Percentiles rank a stretch among this genome's conserved stretches.
phyloP scores from a whole-genome alignment of 371 early-diverging fungal species.

The Mortierella sp. region DNA sequence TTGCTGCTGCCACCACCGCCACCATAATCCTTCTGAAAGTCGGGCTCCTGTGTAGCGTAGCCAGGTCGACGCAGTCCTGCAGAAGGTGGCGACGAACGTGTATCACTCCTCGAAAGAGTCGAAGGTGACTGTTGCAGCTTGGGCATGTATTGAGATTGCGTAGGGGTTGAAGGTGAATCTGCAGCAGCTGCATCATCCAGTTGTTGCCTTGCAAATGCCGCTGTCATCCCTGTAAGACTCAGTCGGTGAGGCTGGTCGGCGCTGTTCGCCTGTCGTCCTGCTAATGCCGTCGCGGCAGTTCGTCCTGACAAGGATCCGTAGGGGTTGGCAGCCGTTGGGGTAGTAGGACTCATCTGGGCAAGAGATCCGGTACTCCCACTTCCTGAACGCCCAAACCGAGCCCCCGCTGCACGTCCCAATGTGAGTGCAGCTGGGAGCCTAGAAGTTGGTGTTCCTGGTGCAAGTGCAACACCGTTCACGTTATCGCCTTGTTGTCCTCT shows the following conservation, averaged over 20 bases:
- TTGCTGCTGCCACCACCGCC: not conserved
- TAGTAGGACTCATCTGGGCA: constrained; percentile 31
- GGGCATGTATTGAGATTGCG: not conserved
- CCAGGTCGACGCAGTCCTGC: constrained; percentile 18
- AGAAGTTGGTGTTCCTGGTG: not conserved
- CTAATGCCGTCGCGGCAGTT: constrained; percentile 4
- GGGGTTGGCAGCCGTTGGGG: constrained; percentile 27
- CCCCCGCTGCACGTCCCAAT: constrained; percentile 26
- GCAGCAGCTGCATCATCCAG: not conserved
- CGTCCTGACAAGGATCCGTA: constrained; percentile 28
- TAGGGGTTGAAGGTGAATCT: not conserved
- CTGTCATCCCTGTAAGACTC: constrained; percentile 24
- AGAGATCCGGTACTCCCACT: constrained; percentile 11
- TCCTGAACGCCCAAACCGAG: constrained; percentile 31
- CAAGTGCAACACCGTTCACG: not conserved
- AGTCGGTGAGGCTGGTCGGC: constrained; percentile 13
- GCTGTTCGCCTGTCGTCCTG: not conserved
- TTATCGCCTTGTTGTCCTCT: not conserved
- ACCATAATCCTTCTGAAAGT: constrained; percentile 1
- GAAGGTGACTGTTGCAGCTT: not conserved
- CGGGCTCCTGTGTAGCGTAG: not conserved
- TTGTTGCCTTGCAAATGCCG: constrained; percentile 13
- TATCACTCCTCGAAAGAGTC: constrained; percentile 1
- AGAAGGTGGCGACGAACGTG: constrained; percentile 21
- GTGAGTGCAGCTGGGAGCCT: constrained; percentile 22